A percentile compares a stretch with the other conserved stretches of the same genome.
These are phyloP conservation scores for Nitzschia sp. DNA, from an alignment of 108 stramenopile species.

Conservation along the genomic window DNA sequence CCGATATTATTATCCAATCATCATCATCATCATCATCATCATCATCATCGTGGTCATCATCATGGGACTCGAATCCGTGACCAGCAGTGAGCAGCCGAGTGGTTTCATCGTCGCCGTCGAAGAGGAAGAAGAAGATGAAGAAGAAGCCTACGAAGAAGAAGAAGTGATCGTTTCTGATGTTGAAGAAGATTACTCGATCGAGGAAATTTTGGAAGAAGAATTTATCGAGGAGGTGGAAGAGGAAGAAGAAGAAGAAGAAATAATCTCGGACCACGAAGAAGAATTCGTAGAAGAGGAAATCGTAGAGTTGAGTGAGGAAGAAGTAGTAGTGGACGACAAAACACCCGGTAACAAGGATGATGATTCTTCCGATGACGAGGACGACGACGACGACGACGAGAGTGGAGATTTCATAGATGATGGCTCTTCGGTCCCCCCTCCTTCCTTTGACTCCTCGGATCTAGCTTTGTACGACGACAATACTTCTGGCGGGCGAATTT, in stretches of 20 bases:
- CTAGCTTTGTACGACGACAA: not conserved
- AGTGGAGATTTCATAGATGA: slow-evolving; percentile 14
- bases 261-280: not conserved
- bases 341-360: not conserved
- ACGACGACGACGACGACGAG: slow-evolving; percentile 12
- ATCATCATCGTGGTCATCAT: too few relatives aligned
- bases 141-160: slow-evolving; percentile 11
- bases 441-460: not conserved
- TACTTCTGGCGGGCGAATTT: not conserved
- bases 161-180: slow-evolving; percentile 13
- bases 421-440: slow-evolving; percentile 5
- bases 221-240: not conserved
- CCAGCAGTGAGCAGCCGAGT: too few relatives aligned
- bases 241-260: slow-evolving; percentile 1
- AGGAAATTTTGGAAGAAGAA: not conserved
- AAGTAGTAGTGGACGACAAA: not conserved
- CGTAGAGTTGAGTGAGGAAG: not conserved
- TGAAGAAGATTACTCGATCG: not conserved
- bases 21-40: too few relatives aligned
- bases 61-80: too few relatives aligned
- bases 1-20: too few relatives aligned
- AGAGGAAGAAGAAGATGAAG: too few relatives aligned
- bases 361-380: slow-evolving; percentile 1
- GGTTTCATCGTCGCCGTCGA: too few relatives aligned
- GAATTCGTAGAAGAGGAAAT: slow-evolving; percentile 7